phyloP scores from a whole-genome alignment of 345 rosid genomes.

The Rhodamnia argentea region DNA sequence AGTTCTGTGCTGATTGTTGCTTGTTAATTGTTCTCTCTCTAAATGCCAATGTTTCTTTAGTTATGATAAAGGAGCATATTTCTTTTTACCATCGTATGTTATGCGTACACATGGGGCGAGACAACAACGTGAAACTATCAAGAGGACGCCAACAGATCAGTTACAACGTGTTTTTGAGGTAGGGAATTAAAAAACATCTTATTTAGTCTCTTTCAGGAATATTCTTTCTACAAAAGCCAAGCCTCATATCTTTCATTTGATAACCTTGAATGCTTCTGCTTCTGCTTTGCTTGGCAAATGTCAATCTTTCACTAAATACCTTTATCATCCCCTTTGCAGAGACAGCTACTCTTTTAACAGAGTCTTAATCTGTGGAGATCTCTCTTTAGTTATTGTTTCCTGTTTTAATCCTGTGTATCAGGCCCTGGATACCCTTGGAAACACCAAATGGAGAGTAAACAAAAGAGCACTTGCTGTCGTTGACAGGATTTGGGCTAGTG shows the following conservation, averaged over 20 bases:
- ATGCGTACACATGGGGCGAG: constrained; percentile 95
- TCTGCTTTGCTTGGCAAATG: background rate
- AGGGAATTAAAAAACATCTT: constrained; percentile 4
- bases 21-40: background rate
- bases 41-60: constrained; percentile 29
- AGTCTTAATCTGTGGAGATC: background rate
- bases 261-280: background rate
- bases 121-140: constrained; percentile 59
- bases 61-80: constrained; percentile 80
- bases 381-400: background rate
- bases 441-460: constrained; percentile 89
- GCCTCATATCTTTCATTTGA: background rate
- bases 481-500: constrained; percentile 92
- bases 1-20: background rate
- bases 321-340: background rate
- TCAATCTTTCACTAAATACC: background rate
- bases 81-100: constrained; percentile 73
- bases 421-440: constrained; percentile 96
- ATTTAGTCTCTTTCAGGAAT: background rate
- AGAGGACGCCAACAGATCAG: constrained; percentile 51
- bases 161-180: constrained; percentile 79
- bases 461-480: constrained; percentile 69
- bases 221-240: background rate
- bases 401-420: constrained; percentile 19
- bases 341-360: background rate